A percentile compares a stretch with the other conserved stretches of the same genome.
Evolutionary conservation across 805 yeast species (phyloP).

Genomic region (Lipomyces oligophaga): DNA sequence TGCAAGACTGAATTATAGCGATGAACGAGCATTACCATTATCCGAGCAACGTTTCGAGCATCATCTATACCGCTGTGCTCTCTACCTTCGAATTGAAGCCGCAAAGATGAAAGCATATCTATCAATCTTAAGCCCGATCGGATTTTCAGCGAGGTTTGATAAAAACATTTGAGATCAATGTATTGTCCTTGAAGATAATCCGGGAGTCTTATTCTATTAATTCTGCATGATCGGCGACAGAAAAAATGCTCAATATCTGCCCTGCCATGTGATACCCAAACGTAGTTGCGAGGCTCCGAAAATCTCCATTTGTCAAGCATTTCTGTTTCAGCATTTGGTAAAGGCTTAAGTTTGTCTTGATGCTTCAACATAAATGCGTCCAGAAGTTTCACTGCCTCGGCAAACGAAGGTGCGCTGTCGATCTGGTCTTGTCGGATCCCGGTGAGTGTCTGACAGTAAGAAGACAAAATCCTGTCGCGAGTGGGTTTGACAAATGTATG

Average conservation of each 20-base stretch:
- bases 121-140: slow-evolving; percentile 1
- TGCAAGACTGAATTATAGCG: neutral
- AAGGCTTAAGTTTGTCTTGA: slow-evolving; percentile 5
- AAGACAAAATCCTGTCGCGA: neutral
- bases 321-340: slow-evolving; percentile 2
- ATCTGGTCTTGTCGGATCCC: slow-evolving; percentile 21
- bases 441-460: slow-evolving; percentile 17
- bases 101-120: slow-evolving; percentile 20
- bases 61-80: slow-evolving; percentile 11
- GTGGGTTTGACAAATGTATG: slow-evolving; percentile 26
- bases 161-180: slow-evolving; percentile 19
- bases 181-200: slow-evolving; percentile 21
- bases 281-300: slow-evolving; percentile 5
- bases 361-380: slow-evolving; percentile 18
- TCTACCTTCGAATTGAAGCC: slow-evolving; percentile 10
- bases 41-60: slow-evolving; percentile 11
- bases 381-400: slow-evolving; percentile 12
- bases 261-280: slow-evolving; percentile 23
- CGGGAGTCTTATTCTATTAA: slow-evolving; percentile 18
- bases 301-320: slow-evolving; percentile 11
- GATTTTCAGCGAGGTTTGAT: slow-evolving; percentile 4
- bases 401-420: slow-evolving; percentile 22
- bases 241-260: slow-evolving; percentile 28
- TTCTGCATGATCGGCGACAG: slow-evolving; percentile 18
- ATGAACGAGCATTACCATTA: slow-evolving; percentile 1